phyloP scores from a whole-genome alignment of 2,329 filamentous ascomycete genomes.

The Monosporascus sp. region DNA sequence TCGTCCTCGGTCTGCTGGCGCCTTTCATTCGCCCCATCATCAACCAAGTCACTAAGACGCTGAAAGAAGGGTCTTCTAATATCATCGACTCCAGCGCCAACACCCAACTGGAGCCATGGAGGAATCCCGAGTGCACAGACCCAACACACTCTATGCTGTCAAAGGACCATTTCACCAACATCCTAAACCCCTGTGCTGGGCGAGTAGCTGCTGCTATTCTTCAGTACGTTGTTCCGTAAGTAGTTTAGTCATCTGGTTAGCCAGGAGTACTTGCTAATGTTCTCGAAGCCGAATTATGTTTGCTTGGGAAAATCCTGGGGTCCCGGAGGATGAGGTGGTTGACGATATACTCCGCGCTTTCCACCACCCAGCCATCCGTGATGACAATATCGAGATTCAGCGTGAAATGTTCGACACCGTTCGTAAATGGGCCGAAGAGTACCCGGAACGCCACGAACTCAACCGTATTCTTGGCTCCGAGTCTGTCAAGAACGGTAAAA shows the following conservation, averaged over 20 bases:
- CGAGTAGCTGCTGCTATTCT: conserved; percentile 69
- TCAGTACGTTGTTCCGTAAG: conserved; percentile 77
- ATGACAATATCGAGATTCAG: conserved; percentile 73
- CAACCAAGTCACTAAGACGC: conserved; percentile 71
- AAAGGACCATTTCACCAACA: conserved; percentile 79
- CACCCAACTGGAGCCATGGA: conserved; percentile 76
- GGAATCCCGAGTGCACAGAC: conserved; percentile 66
- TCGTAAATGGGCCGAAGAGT: conserved; percentile 69
- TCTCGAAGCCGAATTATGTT: conserved; percentile 67
- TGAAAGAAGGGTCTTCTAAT: conserved; percentile 79
- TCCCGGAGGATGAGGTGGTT: conserved; percentile 77
- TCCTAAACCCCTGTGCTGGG: conserved; percentile 72
- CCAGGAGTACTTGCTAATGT: conserved; percentile 12
- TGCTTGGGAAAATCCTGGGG: conserved; percentile 83
- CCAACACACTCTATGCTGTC: conserved; percentile 79
- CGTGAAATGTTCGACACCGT: conserved; percentile 85
- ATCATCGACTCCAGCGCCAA: conserved; percentile 63
- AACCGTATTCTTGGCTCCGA: conserved; percentile 75
- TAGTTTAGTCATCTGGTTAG: conserved; percentile 8
- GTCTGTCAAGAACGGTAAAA: conserved; percentile 76
- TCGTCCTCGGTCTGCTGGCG: conserved; percentile 83
- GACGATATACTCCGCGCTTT: conserved; percentile 77
- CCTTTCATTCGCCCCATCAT: conserved; percentile 93
- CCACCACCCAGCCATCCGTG: conserved; percentile 81
- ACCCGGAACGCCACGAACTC: conserved; percentile 61